Evolutionary conservation across 345 rosid genomes (phyloP).

Genomic region (Dimocarpus longan): DNA sequence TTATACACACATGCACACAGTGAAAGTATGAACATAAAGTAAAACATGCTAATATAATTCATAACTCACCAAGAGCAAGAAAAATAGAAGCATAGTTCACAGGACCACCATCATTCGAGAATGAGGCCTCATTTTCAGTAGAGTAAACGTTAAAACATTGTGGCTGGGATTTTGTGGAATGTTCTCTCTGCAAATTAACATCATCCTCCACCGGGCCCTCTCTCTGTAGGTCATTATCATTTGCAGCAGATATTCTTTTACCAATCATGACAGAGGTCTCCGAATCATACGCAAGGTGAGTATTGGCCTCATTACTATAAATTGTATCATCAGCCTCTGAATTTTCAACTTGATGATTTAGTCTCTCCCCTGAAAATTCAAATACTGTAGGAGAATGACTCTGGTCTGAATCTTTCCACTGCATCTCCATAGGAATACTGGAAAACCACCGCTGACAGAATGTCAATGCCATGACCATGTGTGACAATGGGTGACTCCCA

Average conservation of each 20-base stretch:
- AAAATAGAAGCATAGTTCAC: constrained; percentile 39
- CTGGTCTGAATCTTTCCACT: constrained; percentile 38
- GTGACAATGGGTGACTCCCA: constrained; percentile 50
- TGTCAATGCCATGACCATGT: constrained; percentile 61
- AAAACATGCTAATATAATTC: constrained; percentile 5
- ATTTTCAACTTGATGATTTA: constrained; percentile 26
- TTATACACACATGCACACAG: not conserved
- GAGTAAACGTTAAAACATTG: constrained; percentile 43
- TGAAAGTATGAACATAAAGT: not conserved
- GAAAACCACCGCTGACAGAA: constrained; percentile 63
- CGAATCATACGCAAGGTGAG: constrained; percentile 42
- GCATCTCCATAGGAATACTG: constrained; percentile 44
- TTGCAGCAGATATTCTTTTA: constrained; percentile 28
- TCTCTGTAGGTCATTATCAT: constrained; percentile 17
- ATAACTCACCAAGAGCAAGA: constrained; percentile 58
- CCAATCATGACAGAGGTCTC: constrained; percentile 69
- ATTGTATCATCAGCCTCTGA: constrained; percentile 33
- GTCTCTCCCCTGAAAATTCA: constrained; percentile 35
- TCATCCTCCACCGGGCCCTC: constrained; percentile 34
- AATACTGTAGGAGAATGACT: constrained; percentile 24
- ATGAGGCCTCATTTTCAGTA: constrained; percentile 48
- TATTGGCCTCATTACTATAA: constrained; percentile 35
- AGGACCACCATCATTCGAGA: constrained; percentile 36
- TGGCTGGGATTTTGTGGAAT: constrained; percentile 25
- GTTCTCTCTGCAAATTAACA: constrained; percentile 28